A percentile compares a stretch with the other conserved stretches of the same genome.
Conservation (phyloP, 768 basidiomycete species). For the Trametes cinnabarina region DNA sequence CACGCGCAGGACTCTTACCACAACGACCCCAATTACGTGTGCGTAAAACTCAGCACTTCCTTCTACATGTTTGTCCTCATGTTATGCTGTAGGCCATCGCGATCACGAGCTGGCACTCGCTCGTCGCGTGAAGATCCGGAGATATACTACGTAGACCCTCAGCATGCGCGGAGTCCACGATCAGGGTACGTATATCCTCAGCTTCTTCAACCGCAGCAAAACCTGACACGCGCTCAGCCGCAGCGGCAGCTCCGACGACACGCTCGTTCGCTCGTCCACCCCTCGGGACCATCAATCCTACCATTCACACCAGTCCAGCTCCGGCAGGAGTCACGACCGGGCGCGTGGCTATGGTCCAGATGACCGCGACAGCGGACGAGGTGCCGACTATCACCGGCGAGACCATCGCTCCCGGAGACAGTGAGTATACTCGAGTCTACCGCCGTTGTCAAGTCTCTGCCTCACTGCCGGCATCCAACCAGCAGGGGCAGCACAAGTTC, state of each 20-base stretch:
- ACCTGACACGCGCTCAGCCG: no score
- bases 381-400: conserved; percentile 4
- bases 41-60: neutral
- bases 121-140: conserved; percentile 7
- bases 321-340: conserved; percentile 6
- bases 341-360: conserved; percentile 1
- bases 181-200: conserved; percentile 7
- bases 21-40: conserved; percentile 16
- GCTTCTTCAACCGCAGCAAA: no score
- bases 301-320: conserved; percentile 2
- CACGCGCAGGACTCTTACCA: conserved; percentile 14
- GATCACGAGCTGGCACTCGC: conserved; percentile 14
- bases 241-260: conserved; percentile 16
- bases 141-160: conserved; percentile 1
- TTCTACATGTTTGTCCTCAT: neutral
- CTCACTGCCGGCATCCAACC: neutral
- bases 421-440: conserved; percentile 3
- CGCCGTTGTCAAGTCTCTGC: neutral
- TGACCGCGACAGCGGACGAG: conserved; percentile 9
- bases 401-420: conserved; percentile 8
- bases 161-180: conserved; percentile 1
- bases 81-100: conserved; percentile 3
- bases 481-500: conserved; percentile 12
- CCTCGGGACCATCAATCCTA: conserved; percentile 7
- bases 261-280: conserved; percentile 11